A percentile compares a stretch with the other conserved stretches of the same genome.
Evolutionary conservation across 768 basidiomycete species (phyloP).

Genomic region (Kwoniella europaea): DNA sequence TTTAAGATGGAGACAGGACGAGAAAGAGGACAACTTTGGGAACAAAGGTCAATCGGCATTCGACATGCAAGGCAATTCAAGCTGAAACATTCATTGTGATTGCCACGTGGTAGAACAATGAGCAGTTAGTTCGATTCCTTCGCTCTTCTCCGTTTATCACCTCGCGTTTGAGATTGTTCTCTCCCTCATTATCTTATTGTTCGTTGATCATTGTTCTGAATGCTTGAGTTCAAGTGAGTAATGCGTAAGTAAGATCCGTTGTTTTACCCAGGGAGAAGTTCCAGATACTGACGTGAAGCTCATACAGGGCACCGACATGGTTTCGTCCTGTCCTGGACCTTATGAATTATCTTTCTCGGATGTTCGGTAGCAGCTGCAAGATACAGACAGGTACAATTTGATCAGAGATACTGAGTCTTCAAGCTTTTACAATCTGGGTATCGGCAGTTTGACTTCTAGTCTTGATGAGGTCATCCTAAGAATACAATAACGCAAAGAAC

Average conservation of each 20-base stretch:
- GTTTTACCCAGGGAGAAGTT: neutral
- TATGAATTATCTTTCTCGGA: no score
- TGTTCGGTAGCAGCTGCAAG: no score
- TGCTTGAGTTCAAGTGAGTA: neutral
- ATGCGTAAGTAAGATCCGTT: neutral
- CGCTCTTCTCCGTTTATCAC: neutral
- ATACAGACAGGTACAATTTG: no score
- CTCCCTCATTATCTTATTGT: neutral
- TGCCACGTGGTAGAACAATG: conserved; percentile 6
- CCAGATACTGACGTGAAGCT: no score
- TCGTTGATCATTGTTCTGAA: neutral
- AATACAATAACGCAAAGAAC: no score
- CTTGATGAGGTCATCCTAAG: no score
- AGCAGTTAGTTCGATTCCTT: neutral
- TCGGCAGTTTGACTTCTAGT: no score
- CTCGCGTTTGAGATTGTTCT: neutral
- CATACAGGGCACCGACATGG: no score
- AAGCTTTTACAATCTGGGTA: no score
- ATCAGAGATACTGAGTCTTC: no score
- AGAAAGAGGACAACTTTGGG: neutral
- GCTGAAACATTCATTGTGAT: neutral
- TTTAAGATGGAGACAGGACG: neutral
- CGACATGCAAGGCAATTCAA: neutral
- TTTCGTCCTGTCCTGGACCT: no score
- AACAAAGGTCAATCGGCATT: neutral